These are phyloP conservation scores for Pulveroboletus sp. DNA, from an alignment of 768 basidiomycete species.

Conservation along the genomic window DNA sequence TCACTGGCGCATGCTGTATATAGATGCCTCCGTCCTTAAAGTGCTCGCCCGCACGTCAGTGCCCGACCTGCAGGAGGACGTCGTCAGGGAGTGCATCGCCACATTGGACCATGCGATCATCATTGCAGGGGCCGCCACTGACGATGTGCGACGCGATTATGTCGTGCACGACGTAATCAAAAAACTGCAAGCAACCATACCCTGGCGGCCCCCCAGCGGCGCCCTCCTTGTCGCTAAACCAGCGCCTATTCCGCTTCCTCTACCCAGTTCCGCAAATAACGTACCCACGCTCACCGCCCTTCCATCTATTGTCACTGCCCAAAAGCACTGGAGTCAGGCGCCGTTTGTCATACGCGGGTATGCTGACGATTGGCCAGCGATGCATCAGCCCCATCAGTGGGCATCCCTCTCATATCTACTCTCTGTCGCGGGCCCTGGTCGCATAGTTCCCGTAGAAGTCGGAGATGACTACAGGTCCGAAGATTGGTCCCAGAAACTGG, in stretches of 20 bases:
- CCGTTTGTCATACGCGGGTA: constrained; percentile 76
- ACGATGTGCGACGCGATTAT: constrained; percentile 48
- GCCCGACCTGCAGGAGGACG: constrained; percentile 11
- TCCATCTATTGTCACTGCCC: constrained; percentile 59
- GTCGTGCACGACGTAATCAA: constrained; percentile 60
- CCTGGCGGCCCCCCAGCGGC: constrained; percentile 2
- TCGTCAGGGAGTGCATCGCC: constrained; percentile 44
- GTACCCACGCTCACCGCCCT: constrained; percentile 42
- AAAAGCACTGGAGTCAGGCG: constrained; percentile 32
- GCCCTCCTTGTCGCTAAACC: constrained; percentile 6
- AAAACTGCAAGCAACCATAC: constrained; percentile 46
- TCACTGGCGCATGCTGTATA: constrained; percentile 68
- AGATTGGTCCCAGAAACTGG: constrained; percentile 77
- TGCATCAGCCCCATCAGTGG: constrained; percentile 63
- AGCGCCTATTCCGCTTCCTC: background rate
- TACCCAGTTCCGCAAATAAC: constrained; percentile 14
- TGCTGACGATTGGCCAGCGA: constrained; percentile 73
- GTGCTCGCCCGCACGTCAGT: constrained; percentile 36
- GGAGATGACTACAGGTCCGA: constrained; percentile 77
- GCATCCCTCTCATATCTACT: constrained; percentile 61
- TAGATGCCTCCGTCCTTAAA: constrained; percentile 65
- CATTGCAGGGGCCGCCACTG: constrained; percentile 68
- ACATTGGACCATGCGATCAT: constrained; percentile 78
- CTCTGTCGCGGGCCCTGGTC: constrained; percentile 66
- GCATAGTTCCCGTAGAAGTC: constrained; percentile 87